Percentiles rank a stretch among this genome's conserved stretches.
Evolutionary conservation across 225 moss, liverwort and hornwort species (phyloP).

Genomic region (Straminergon stramineum): DNA sequence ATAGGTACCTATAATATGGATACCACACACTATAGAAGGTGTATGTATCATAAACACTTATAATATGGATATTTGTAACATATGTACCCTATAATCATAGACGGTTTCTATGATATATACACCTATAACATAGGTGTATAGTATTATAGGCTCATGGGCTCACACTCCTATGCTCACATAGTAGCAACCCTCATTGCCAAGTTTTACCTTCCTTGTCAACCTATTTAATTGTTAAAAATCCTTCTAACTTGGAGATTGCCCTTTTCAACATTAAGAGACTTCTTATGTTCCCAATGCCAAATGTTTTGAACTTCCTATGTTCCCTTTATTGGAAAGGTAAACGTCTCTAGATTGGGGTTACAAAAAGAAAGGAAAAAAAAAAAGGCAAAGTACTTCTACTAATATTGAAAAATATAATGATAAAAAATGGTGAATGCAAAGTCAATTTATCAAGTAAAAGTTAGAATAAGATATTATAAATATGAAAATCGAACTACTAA

Average conservation of each 20-base stretch:
- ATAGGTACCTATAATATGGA: too few species aligned
- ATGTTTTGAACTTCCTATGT: too few species aligned
- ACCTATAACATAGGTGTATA: too few species aligned
- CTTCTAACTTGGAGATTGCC: rapidly evolving
- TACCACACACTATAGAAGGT: too few species aligned
- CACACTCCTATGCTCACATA: too few species aligned
- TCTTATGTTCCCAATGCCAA: not conserved
- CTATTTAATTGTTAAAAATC: not conserved
- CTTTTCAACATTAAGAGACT: not conserved
- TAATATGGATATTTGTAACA: too few species aligned
- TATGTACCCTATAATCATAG: too few species aligned
- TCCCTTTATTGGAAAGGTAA: not conserved
- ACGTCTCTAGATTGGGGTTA: not conserved
- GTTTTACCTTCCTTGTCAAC: not conserved
- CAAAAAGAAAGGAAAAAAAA: too few species aligned
- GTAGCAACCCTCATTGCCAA: too few species aligned
- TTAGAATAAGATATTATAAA: not conserved
- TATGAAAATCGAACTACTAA: not conserved
- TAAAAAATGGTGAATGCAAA: not conserved
- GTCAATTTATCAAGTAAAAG: not conserved
- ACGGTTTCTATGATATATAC: too few species aligned
- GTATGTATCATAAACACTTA: too few species aligned
- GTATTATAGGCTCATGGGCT: too few species aligned
- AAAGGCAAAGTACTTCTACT: not conserved
- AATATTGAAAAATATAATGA: not conserved